phyloP scores from a whole-genome alignment of 352 stramenopile species.

The Globisporangium middletonii region DNA sequence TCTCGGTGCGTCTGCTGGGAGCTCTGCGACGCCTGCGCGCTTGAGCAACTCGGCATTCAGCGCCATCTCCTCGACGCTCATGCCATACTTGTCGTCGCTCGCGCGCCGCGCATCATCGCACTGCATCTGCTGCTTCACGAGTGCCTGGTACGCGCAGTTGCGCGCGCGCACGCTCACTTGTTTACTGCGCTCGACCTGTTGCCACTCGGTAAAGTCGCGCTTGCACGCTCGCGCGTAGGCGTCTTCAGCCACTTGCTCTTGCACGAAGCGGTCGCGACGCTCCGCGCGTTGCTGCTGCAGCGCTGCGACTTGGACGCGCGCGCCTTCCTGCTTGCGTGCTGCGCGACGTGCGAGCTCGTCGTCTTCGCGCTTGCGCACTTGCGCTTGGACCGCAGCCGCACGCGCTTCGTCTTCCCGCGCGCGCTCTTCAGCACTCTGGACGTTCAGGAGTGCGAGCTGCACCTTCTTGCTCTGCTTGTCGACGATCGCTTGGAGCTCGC shows the following conservation, averaged over 20 bases:
- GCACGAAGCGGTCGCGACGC: conserved; percentile 20
- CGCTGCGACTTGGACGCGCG: conserved; percentile 27
- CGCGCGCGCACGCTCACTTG: conserved; percentile 26
- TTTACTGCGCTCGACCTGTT: conserved; percentile 24
- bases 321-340: conserved; percentile 25
- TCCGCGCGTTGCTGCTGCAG: conserved; percentile 40
- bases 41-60: conserved; percentile 45
- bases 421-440: conserved; percentile 57
- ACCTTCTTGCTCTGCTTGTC: conserved; percentile 50
- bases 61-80: conserved; percentile 50
- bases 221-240: conserved; percentile 41
- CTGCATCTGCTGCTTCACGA: conserved; percentile 47
- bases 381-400: conserved; percentile 30
- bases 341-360: conserved; percentile 27
- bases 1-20: conserved; percentile 4
- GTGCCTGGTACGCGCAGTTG: conserved; percentile 32
- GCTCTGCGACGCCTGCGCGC: conserved; percentile 21
- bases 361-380: conserved; percentile 31
- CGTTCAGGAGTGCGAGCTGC: conserved; percentile 48
- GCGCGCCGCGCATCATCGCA: conserved; percentile 28
- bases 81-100: conserved; percentile 61
- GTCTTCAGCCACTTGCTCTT: conserved; percentile 28
- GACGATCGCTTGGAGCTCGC: conserved; percentile 39
- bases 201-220: conserved; percentile 38
- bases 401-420: conserved; percentile 48